Conservation (phyloP, 257 asterid genomes). For the Thymus quinquecostatus region DNA sequence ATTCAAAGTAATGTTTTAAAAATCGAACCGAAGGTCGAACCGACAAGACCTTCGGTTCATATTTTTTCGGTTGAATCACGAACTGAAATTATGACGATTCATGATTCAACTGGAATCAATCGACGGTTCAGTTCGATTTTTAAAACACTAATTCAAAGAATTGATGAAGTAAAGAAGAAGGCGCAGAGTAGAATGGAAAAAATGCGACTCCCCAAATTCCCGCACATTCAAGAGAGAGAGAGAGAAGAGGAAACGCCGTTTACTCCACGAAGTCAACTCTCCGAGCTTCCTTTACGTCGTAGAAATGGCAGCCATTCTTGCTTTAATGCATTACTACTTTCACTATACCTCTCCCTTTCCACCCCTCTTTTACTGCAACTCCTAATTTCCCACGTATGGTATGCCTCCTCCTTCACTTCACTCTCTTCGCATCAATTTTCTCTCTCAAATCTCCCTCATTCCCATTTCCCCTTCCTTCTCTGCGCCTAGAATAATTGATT, state of each 20-base stretch:
- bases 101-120: too few species aligned
- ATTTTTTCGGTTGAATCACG: too few species aligned
- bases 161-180: background rate
- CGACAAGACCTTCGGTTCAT: too few species aligned
- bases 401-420: conserved; percentile 10
- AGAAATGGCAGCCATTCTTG: background rate
- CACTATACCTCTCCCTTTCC: background rate
- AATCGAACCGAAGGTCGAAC: too few species aligned
- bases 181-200: background rate
- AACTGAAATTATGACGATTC: too few species aligned
- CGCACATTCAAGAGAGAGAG: background rate
- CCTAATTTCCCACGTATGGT: conserved; percentile 1
- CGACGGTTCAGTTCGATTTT: too few species aligned
- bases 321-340: conserved; percentile 15
- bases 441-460: background rate
- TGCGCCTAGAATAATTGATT: background rate
- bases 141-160: background rate
- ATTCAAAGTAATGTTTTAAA: too few species aligned
- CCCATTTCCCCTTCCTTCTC: background rate
- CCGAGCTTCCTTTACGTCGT: conserved; percentile 7
- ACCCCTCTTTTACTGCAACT: background rate
- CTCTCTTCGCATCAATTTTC: background rate
- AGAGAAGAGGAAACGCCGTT: conserved; percentile 31
- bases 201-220: conserved; percentile 25
- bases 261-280: conserved; percentile 40